Percentiles rank a stretch among this genome's conserved stretches.
Evolutionary conservation across 23 red algal genomes (phyloP).

Genomic region (Cyanidiococcus yangmingshanensis): DNA sequence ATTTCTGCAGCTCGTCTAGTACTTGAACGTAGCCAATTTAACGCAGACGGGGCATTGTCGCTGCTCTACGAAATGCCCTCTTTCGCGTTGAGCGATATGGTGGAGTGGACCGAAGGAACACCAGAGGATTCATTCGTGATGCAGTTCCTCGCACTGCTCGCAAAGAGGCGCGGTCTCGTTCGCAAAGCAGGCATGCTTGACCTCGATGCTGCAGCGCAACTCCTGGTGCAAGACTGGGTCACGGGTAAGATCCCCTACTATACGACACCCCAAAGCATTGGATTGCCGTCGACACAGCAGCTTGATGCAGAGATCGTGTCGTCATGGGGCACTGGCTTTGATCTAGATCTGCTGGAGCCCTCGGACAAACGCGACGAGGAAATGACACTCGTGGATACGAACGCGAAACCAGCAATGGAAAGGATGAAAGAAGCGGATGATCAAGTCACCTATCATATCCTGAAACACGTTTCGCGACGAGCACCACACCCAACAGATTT

Average conservation of each 20-base stretch:
- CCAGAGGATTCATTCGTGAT: constrained; percentile 10
- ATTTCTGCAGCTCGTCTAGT: constrained; percentile 48
- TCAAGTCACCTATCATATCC: neutral
- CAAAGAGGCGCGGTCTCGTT: constrained; percentile 62
- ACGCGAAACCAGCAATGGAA: neutral
- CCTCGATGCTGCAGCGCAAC: constrained; percentile 59
- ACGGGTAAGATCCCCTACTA: constrained; percentile 92
- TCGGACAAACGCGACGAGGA: neutral
- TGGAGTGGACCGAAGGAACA: neutral
- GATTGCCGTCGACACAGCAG: constrained; percentile 31
- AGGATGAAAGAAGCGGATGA: neutral
- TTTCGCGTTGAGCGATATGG: constrained; percentile 5
- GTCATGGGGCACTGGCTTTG: constrained; percentile 51
- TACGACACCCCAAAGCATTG: constrained; percentile 53
- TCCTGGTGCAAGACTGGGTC: constrained; percentile 80
- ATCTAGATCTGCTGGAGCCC: constrained; percentile 23
- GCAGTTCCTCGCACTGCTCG: constrained; percentile 66
- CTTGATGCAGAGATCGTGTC: constrained; percentile 43
- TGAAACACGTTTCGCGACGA: neutral
- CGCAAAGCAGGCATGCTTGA: constrained; percentile 61
- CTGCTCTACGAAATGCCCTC: constrained; percentile 6
- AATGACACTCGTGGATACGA: neutral
- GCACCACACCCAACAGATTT: neutral
- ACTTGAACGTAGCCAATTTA: constrained; percentile 30
- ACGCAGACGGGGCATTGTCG: constrained; percentile 1